phyloP scores from a whole-genome alignment of 2,329 filamentous ascomycete genomes.

The Orbilia brochopaga region DNA sequence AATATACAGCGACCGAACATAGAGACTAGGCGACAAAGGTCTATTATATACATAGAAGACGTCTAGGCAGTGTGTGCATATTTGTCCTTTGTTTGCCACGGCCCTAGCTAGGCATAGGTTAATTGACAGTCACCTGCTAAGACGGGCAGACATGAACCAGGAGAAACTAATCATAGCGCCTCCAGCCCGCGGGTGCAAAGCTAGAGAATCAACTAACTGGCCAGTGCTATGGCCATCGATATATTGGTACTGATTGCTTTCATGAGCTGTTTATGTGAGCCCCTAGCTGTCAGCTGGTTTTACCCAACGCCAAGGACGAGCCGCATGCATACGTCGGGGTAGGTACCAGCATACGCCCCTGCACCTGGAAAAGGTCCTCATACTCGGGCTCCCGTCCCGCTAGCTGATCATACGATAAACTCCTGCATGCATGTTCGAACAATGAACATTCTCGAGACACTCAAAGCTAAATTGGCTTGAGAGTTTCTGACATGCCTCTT shows the following conservation, averaged over 20 bases:
- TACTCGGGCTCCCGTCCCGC: neutral
- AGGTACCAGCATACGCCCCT: neutral
- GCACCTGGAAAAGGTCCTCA: neutral
- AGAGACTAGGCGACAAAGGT: too few species aligned
- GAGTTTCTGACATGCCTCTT: slow-evolving; percentile 38
- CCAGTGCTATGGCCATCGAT: neutral
- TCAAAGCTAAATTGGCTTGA: slow-evolving; percentile 16
- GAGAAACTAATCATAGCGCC: too few species aligned
- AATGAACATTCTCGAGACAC: neutral
- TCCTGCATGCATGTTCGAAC: neutral
- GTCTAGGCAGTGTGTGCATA: too few species aligned
- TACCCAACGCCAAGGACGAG: slow-evolving; percentile 6
- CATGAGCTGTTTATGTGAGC: neutral
- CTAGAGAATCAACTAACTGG: neutral
- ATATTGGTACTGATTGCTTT: neutral
- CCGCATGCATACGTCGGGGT: too few species aligned
- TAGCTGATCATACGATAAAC: neutral
- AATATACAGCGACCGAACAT: too few species aligned
- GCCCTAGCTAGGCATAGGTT: too few species aligned
- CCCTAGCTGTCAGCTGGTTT: slow-evolving; percentile 1
- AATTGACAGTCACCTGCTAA: too few species aligned
- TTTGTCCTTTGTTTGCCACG: too few species aligned
- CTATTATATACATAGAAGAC: too few species aligned
- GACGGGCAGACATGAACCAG: too few species aligned
- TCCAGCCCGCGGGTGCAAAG: too few species aligned